A percentile compares a stretch with the other conserved stretches of the same genome.
Evolutionary conservation across 192 early-diverging fungal genomes (phyloP).

Genomic region (Radiomyces spectabilis): DNA sequence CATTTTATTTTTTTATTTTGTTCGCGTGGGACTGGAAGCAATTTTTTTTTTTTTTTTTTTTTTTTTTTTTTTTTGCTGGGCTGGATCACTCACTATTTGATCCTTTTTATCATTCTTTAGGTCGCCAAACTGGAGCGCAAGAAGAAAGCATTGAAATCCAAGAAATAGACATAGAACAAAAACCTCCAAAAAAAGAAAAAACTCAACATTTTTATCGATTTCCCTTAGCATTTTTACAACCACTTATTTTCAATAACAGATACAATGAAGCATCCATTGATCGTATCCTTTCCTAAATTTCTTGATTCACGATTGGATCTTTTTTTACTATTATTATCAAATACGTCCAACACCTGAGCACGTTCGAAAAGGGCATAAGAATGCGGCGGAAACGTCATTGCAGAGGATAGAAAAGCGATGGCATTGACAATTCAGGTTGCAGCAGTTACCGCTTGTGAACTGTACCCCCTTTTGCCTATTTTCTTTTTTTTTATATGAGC

Average conservation of each 20-base stretch:
- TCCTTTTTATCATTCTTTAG: too few relatives aligned
- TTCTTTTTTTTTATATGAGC: too few relatives aligned
- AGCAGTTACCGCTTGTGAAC: too few relatives aligned
- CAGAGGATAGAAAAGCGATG: too few relatives aligned
- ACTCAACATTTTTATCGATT: too few relatives aligned
- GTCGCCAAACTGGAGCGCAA: conserved; percentile 15
- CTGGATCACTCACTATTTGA: too few relatives aligned
- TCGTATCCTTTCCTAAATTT: conserved; percentile 1
- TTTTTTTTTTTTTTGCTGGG: background rate
- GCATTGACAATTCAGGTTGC: too few relatives aligned
- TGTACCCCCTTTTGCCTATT: too few relatives aligned
- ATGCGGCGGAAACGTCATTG: too few relatives aligned
- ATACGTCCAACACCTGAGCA: too few relatives aligned
- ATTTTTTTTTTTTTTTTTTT: background rate
- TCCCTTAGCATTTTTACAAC: background rate
- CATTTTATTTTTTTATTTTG: conserved; percentile 4
- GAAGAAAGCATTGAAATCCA: conserved; percentile 21
- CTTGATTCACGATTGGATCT: background rate
- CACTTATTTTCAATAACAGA: background rate
- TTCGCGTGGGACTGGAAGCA: background rate
- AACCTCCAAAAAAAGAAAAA: background rate
- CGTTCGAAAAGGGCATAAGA: too few relatives aligned
- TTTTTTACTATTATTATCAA: background rate
- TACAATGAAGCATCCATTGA: background rate
- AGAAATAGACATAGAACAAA: conserved; percentile 13